phyloP scores from a whole-genome alignment of 2,329 filamentous ascomycete genomes.

The Bipolaris cookei region DNA sequence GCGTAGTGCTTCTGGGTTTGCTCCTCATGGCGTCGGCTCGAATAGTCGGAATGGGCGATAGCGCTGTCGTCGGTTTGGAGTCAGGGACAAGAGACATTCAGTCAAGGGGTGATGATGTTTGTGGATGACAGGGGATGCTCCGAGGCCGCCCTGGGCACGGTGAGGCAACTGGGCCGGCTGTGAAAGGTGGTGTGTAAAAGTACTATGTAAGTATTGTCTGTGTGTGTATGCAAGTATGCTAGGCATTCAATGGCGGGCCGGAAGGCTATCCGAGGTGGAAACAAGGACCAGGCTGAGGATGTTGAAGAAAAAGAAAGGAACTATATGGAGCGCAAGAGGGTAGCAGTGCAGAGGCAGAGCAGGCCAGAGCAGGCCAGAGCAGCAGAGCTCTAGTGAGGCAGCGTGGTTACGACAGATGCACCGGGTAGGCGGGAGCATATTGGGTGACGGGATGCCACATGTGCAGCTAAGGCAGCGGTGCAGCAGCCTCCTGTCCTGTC shows the following conservation, averaged over 20 bases:
- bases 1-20: constrained; percentile 29
- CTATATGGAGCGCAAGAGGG: constrained; percentile 4
- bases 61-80: constrained; percentile 9
- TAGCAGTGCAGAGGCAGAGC: not conserved
- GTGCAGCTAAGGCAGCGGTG: constrained; percentile 25
- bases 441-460: constrained; percentile 29
- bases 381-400: constrained; percentile 17
- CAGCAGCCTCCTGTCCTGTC: constrained; percentile 17
- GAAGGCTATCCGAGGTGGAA: constrained; percentile 17
- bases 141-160: constrained; percentile 14
- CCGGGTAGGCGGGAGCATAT: constrained; percentile 28
- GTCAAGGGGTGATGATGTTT: not conserved
- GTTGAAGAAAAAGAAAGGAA: constrained; percentile 15
- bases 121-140: constrained; percentile 11
- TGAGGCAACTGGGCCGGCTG: constrained; percentile 20
- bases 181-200: constrained; percentile 1
- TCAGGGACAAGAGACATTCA: constrained; percentile 15
- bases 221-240: not conserved
- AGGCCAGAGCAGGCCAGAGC: constrained; percentile 5
- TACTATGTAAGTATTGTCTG: no score
- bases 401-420: constrained; percentile 17
- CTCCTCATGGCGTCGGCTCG: constrained; percentile 37
- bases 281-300: constrained; percentile 1
- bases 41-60: constrained; percentile 15
- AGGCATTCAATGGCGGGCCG: constrained; percentile 15